These are phyloP conservation scores for Cucumis cinereus DNA, from an alignment of 306 rosid species.

Conservation along the genomic window DNA sequence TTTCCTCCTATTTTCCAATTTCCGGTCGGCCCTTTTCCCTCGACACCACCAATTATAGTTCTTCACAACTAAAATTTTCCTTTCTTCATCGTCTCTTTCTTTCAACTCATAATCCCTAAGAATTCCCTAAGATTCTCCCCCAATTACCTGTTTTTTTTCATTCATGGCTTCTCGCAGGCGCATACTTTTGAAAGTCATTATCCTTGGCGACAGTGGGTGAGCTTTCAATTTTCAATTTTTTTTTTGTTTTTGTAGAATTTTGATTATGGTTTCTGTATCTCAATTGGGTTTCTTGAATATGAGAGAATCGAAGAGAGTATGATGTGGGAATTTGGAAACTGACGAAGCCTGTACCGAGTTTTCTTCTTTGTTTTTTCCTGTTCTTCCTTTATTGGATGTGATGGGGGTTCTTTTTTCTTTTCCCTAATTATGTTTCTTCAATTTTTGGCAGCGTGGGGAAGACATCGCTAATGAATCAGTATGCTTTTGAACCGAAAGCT, in stretches of 20 bases:
- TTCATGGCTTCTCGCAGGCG: conserved; percentile 98
- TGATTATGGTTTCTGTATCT: background rate
- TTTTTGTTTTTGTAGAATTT: background rate
- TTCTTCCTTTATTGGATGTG: conserved; percentile 1
- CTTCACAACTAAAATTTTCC: background rate
- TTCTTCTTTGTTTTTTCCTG: background rate
- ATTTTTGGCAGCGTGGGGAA: conserved; percentile 83
- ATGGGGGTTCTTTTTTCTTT: background rate
- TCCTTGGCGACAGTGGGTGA: conserved; percentile 99
- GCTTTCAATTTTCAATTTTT: background rate
- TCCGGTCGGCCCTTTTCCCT: background rate
- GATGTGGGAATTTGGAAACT: background rate
- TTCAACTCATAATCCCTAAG: background rate
- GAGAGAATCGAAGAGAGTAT: conserved; percentile 1
- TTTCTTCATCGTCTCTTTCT: background rate
- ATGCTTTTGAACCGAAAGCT: conserved; percentile 19
- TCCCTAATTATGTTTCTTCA: background rate
- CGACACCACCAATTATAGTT: background rate
- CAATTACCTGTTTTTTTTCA: background rate
- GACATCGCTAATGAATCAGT: conserved; percentile 98
- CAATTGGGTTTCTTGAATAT: conserved; percentile 12
- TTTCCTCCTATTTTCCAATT: conserved; percentile 3
- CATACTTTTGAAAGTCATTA: conserved; percentile 92
- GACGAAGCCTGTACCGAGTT: background rate
- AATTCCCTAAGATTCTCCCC: background rate